Percentiles rank a stretch among this genome's conserved stretches.
These are phyloP conservation scores for Tulasnella sp. DNA, from an alignment of 768 basidiomycete species.

Conservation along the genomic window DNA sequence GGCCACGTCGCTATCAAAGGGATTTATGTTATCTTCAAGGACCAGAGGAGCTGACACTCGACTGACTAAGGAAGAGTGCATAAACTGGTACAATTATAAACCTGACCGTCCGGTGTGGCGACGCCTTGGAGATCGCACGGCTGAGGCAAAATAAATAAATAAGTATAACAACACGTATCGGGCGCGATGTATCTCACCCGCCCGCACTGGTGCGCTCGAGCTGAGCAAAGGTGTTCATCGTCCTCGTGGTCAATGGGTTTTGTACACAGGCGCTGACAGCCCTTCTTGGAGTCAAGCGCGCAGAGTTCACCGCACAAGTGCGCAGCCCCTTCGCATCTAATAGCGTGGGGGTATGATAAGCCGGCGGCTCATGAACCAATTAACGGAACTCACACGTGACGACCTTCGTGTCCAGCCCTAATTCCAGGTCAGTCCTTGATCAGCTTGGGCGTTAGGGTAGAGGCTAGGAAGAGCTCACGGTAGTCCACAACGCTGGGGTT, in stretches of 20 bases:
- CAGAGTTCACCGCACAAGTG: constrained; percentile 47
- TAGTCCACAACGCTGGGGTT: constrained; percentile 30
- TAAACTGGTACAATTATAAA: constrained; percentile 32
- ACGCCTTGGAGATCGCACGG: constrained; percentile 32
- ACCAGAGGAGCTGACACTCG: background rate
- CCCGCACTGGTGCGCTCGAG: constrained; percentile 43
- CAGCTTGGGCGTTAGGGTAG: background rate
- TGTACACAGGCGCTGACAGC: constrained; percentile 41
- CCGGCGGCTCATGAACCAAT: background rate
- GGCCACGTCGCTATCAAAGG: constrained; percentile 30
- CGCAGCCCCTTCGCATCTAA: constrained; percentile 38
- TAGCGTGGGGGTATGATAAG: background rate
- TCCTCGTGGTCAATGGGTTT: constrained; percentile 41
- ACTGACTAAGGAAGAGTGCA: constrained; percentile 26
- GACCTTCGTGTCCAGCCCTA: constrained; percentile 48
- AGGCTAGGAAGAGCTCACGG: constrained; percentile 29
- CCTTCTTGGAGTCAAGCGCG: constrained; percentile 33
- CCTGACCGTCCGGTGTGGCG: constrained; percentile 21
- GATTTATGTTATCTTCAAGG: background rate
- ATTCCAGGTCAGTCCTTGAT: background rate
- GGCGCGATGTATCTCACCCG: constrained; percentile 24
- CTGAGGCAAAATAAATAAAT: constrained; percentile 30
- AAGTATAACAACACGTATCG: background rate
- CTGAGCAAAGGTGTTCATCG: constrained; percentile 42
- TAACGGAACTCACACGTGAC: constrained; percentile 36